Base-by-base conservation (phyloP, 169 alveolate species). In the Eimeria maxima region DNA sequence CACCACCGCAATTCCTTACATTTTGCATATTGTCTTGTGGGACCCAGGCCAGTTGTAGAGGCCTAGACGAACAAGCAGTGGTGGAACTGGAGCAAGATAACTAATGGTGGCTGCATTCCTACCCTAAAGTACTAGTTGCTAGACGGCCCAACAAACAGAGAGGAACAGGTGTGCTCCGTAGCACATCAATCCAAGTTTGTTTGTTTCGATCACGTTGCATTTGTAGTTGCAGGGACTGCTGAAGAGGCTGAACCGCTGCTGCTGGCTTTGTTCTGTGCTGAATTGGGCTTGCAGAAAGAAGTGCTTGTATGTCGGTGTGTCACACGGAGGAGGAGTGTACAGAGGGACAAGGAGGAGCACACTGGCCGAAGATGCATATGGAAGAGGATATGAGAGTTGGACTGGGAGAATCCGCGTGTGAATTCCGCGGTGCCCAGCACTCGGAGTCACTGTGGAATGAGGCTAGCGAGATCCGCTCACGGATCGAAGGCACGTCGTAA, bases 401-500 rank as follows among this genome's bases (percentile, higher is more conserved):
- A 33, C 20, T 8, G 65, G 65, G 47, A 63, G 80, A 87, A 29
- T 22, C 14, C 60, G 14, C 81, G 24, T 16, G n/a, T 55, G 76
- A 24, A 8, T 57, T 14, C 50, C 45, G 33, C 73, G 44, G 16
- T 42, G 91, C 57, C 91, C 53, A 38, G 16, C 22, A 20, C 47
- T 16, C 81, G 38, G 50, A 38, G 57, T 63, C 74, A 60, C 73
- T 42, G 11, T 83, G 74, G 93, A 44, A 60, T 45, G 93, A 87
- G 44, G 93, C 93, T 44, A 38, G 53, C 65, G 93, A 33, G 24
- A 87, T 87, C 60, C 81, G 93, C 47, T 69, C 83, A 27, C 93
- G 93, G n/a, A 87, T 87, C 8, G 93, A 87, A 87, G 93, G 93
- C 65, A 87, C 24, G 93, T 47, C 63, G 42, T 38, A 42, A 44